phyloP scores from a whole-genome alignment of 345 rosid genomes.

The Balakata baccata region DNA sequence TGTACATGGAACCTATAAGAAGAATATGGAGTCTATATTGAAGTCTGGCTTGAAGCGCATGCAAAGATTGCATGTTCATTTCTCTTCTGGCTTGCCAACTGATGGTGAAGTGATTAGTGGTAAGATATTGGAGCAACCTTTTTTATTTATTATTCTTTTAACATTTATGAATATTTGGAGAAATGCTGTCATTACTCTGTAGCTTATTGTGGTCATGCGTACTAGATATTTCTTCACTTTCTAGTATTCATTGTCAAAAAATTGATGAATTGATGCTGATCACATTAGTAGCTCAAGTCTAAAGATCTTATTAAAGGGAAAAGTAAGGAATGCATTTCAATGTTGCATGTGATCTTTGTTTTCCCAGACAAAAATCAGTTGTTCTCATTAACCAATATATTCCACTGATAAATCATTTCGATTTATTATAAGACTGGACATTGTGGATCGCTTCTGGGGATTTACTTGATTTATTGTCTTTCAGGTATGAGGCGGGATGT shows the following conservation, averaged over 20 bases:
- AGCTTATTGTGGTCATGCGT: background rate
- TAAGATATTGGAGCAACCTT: conserved; percentile 25
- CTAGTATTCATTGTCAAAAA: background rate
- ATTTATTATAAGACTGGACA: background rate
- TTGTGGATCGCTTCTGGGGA: background rate
- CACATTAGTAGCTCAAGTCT: too few relatives aligned
- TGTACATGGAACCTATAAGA: conserved; percentile 85
- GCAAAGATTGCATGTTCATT: conserved; percentile 85
- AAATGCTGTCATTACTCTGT: too few relatives aligned
- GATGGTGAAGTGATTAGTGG: conserved; percentile 86
- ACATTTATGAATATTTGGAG: background rate
- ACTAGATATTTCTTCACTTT: background rate
- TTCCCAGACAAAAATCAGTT: too few relatives aligned
- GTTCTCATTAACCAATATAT: background rate
- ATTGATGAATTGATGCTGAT: background rate
- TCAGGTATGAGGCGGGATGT: conserved; percentile 80
- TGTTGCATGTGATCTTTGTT: too few relatives aligned
- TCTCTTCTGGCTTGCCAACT: conserved; percentile 76
- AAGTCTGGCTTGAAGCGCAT: conserved; percentile 72
- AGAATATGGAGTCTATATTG: conserved; percentile 68
- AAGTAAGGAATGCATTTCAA: too few relatives aligned
- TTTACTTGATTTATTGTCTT: background rate
- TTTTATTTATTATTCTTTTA: background rate
- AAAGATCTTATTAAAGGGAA: too few relatives aligned
- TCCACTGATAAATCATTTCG: background rate